Evolutionary conservation across 495 filamentous ascomycete species (phyloP), one percentile per base, ranked within the genome.

Genomic region (Aspergillus avenaceus): DNA sequence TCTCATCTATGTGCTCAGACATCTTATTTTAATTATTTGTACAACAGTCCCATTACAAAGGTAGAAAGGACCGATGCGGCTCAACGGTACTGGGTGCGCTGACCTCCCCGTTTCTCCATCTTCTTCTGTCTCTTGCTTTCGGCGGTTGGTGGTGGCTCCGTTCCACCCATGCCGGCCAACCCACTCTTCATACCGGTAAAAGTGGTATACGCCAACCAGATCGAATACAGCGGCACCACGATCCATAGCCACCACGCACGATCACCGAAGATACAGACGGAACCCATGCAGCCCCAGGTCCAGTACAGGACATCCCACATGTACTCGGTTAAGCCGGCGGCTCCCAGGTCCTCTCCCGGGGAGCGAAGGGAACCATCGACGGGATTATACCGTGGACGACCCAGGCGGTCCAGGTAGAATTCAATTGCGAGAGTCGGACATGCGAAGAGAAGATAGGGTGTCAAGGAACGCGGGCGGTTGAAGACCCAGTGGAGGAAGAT

Each of bases 301-400:
- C 93, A 91, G 76, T 96, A 97, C 27, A 97, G 73, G 22, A 96
- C 78, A 72, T 98, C 93, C 79, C 92, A 97, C 86, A 97, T 88
- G 70, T 91, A 98, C 69, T 98, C 93, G 7, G 91, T 97, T 67
- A 98, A 71, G 0, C 93, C 93, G 22, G 86, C 81, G 0, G 90
- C 89, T 23, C 88, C 84, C 21, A 98, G 78, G 65, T 97, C 93
- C 64, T 97, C 92, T 14, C 93, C 93, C 0, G 85, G 75, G 12
- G 75, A 80, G 54, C 81, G 82, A 34, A 97, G 71, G 3, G 83
- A 81, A n/a, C 81, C 82, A 59, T 82, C 84, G 11, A 62, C 62
- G 4, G 78, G 44, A 43, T 78, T 78, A 65, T 84, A 90, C 43
- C 68, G 80, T 8, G 93, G 93, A 6, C 93, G 87, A 0, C 87